Base-by-base conservation (phyloP, 805 yeast species). In the Candida railenensis region DNA sequence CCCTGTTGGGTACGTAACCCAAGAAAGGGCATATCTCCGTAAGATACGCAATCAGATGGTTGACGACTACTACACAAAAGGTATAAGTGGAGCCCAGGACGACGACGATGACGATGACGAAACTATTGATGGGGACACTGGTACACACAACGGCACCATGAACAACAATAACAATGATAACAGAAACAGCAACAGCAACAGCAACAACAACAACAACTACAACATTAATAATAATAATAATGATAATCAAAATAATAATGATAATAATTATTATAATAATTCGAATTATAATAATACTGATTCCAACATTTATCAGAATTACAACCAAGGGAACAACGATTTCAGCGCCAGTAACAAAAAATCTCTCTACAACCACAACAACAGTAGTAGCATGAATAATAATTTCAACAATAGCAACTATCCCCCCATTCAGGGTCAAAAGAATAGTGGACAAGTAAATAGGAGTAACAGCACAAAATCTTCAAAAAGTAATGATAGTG, bases 31-130 rank as follows among this genome's bases (percentile, higher is more conserved):
- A 0, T 87, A 87, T 55, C 62, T 87, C 47, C 78, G 77, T 47
- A 80, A 80, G 57, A 77, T 87, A 57, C 75, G 78, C 48, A 82
- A 82, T 52, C 83, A 80, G 51, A 67, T 73, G 34, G 77, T 71
- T 3, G 89, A 86, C 61, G 94, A 87, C 54, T 85, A 85, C 60
- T 83, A 85, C 57, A 83, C 88, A 11, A 81, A 81, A 53, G 88
- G 85, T 3, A 79, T 83, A 37, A 69, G 80, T 15, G 76, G 71
- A 2, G 71, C 68, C n/a, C 55, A 47, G 12, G 57, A 56, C 30
- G 59, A 56, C 36, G 59, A 52, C 19, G 70, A 64, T 11, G 58
- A 54, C 15, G 63, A 54, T 20, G 41, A 33, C 20, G 50, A 37
- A 15, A 53, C 43, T 34, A 30, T 38, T 3, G 28, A 39, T n/a